Base-by-base conservation (phyloP, 306 rosid genomes). In the Cicer chorassanicum region DNA sequence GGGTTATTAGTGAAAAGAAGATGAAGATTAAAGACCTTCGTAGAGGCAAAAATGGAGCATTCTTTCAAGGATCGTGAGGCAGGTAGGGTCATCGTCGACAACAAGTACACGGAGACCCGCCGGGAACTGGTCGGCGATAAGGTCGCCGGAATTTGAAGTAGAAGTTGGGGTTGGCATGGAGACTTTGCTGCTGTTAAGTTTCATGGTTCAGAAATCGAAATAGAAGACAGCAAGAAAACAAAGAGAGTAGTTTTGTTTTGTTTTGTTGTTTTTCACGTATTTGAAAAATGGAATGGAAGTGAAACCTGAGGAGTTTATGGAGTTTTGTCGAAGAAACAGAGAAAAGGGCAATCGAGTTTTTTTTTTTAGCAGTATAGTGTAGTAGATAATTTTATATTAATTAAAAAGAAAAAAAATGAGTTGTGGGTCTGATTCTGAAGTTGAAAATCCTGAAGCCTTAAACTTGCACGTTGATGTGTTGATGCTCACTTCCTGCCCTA, bases 21-120 rank as follows among this genome's bases (percentile, higher is more conserved):
- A 24, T 44, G 42, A 72, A 73, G 6, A 70, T 24, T 59, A 2
- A 60, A 9, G 64, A 95, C 99, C 99, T 81, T 92, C 95, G 39
- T 92, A 95, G 79, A 81, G 85, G 69, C 99, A 94, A 64, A 80
- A 83, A 11, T 84, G 81, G 7, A 95, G 98, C 99, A 95, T 95
- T 90, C 73, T 90, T 85, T 95, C 98, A 74, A 95, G 89, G 89
- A 95, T 92, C 93, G 85, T 82, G 11, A 95, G 96, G 50, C 99
- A 95, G 0, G 99, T 95, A 13, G 97, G 93, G 82, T 95, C 99
- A 85, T 95, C 99, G 41, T 95, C 99, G 0, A 95, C 99, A 6
- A 95, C 93, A 8, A 95, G 87, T 3, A 95, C 99, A 38, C 99
- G 84, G 7, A 95, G 89, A 42, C 99, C 99, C 6, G 64, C 96